These are phyloP conservation scores for Ophiocordyceps robertsii DNA, from an alignment of 2,329 filamentous ascomycete genomes.

Conservation along the genomic window DNA sequence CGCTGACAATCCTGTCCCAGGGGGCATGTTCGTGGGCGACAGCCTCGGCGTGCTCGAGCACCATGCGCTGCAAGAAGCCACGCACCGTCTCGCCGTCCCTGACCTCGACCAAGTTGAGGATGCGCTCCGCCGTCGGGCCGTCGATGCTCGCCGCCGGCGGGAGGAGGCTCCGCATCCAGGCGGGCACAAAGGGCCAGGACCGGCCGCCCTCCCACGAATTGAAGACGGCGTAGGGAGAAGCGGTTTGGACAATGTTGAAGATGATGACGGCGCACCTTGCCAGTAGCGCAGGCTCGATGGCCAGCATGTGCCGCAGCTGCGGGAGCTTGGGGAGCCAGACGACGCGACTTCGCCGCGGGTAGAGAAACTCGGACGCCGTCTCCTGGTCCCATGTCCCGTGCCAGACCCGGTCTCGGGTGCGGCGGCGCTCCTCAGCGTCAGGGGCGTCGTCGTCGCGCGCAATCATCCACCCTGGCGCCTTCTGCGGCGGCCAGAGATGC, in stretches of 20 bases:
- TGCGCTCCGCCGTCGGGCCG: conserved; percentile 21
- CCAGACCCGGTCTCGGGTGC: conserved; percentile 14
- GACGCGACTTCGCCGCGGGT: conserved; percentile 16
- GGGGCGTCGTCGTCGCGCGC: conserved; percentile 12
- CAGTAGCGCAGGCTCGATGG: conserved; percentile 14
- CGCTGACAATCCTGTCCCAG: conserved; percentile 18
- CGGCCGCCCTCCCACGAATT: conserved; percentile 20
- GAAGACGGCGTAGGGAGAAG: conserved; percentile 17
- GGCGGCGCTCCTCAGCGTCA: conserved; percentile 7
- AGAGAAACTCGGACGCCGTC: conserved; percentile 11
- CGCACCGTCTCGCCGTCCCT: conserved; percentile 10
- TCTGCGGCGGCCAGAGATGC: conserved; percentile 19
- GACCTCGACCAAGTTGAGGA: conserved; percentile 19
- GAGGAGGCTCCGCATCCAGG: conserved; percentile 19
- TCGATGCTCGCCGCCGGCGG: conserved; percentile 23
- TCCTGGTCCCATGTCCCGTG: conserved; percentile 12
- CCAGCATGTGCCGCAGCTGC: conserved; percentile 8
- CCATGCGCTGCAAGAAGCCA: conserved; percentile 14
- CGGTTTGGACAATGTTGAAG: conserved; percentile 20
- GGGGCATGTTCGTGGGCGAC: conserved; percentile 17
- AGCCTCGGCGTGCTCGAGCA: conserved; percentile 11
- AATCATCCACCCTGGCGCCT: conserved; percentile 20
- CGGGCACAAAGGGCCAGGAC: conserved; percentile 22
- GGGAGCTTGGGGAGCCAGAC: conserved; percentile 12
- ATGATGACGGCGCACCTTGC: conserved; percentile 17